phyloP scores from a whole-genome alignment of 371 early-diverging fungal species.

The Circinella minor region DNA sequence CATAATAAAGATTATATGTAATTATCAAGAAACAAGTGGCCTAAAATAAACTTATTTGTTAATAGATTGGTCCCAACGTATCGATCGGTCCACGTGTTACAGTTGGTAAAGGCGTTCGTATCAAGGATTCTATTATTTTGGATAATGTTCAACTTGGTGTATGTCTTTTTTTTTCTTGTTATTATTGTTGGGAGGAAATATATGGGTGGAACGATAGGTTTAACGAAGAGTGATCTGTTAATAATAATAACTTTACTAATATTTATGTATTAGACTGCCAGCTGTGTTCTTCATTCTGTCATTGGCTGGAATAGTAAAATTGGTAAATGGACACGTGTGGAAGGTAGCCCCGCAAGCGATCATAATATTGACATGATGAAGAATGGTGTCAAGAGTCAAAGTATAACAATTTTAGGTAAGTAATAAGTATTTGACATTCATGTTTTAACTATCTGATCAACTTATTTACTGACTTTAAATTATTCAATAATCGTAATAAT shows the following conservation, averaged over 20 bases:
- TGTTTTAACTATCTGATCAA: conserved; percentile 25
- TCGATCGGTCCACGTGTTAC: conserved; percentile 92
- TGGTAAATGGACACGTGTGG: conserved; percentile 93
- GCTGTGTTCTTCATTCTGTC: conserved; percentile 89
- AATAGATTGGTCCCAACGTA: conserved; percentile 91
- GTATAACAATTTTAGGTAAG: conserved; percentile 89
- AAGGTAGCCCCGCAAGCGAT: conserved; percentile 78
- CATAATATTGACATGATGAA: conserved; percentile 73
- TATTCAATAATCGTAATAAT: conserved; percentile 42
- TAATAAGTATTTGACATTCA: conserved; percentile 2
- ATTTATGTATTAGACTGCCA: conserved; percentile 42
- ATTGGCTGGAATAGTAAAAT: conserved; percentile 96
- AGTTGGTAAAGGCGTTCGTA: conserved; percentile 95
- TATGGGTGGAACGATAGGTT: neutral
- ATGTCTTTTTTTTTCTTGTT: conserved; percentile 37
- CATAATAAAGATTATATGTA: no score
- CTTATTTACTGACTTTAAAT: conserved; percentile 25
- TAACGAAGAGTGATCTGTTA: conserved; percentile 37
- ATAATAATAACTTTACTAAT: neutral
- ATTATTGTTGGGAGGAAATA: no score
- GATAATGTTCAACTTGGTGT: conserved; percentile 93
- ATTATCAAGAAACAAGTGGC: no score
- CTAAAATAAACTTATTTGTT: neutral
- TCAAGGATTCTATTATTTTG: conserved; percentile 94
- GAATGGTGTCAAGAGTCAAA: conserved; percentile 91